A percentile compares a stretch with the other conserved stretches of the same genome.
These are phyloP conservation scores for Tetrahymena borealis DNA, from an alignment of 73 alveolate species.

Conservation along the genomic window DNA sequence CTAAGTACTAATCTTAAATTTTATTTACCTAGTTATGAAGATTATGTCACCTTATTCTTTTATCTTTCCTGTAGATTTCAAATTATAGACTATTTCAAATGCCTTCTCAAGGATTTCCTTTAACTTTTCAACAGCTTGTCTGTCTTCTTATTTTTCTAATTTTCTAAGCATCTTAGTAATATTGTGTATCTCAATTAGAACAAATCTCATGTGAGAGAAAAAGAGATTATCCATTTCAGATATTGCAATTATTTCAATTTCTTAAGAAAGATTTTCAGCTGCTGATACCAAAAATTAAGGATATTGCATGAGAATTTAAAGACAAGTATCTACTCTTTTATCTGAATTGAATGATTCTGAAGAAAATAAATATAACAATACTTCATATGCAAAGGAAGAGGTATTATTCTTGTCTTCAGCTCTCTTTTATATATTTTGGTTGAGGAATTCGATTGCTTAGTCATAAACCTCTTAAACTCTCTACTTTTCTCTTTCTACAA, in stretches of 20 bases:
- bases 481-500: neutral
- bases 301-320: neutral
- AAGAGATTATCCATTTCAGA: neutral
- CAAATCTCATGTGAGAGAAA: neutral
- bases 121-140: neutral
- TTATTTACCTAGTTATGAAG: neutral
- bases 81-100: neutral
- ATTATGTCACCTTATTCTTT: neutral
- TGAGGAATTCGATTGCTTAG: neutral
- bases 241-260: neutral
- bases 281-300: neutral
- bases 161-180: neutral
- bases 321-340: neutral
- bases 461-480: neutral
- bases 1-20: neutral
- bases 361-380: neutral
- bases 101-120: neutral
- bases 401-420: neutral
- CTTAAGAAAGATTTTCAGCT: neutral
- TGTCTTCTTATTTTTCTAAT: neutral
- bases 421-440: neutral
- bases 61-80: neutral
- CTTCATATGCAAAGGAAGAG: neutral
- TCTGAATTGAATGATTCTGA: neutral
- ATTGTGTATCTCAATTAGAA: neutral